Evolutionary conservation across 768 basidiomycete species (phyloP).

Genomic region (Hygrophoropsis aurantiaca): DNA sequence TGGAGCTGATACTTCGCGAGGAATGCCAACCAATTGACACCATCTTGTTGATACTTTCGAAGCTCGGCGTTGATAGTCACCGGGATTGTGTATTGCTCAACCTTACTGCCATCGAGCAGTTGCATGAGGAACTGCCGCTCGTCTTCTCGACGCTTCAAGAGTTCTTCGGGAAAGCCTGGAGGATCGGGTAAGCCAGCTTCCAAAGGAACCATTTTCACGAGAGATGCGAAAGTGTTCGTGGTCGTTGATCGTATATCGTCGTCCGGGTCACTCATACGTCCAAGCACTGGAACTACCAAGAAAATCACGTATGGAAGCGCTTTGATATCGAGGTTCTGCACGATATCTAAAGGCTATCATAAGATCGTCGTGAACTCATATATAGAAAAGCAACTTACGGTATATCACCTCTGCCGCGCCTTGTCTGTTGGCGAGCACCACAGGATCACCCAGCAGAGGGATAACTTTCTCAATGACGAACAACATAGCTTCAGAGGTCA

Average conservation of each 20-base stretch:
- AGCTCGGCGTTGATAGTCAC: slow-evolving; percentile 89
- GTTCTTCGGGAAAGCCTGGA: slow-evolving; percentile 83
- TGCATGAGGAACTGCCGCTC: slow-evolving; percentile 93
- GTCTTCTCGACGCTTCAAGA: slow-evolving; percentile 79
- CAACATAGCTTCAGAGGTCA: slow-evolving; percentile 84
- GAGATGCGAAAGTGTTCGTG: slow-evolving; percentile 95
- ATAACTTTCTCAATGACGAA: slow-evolving; percentile 85
- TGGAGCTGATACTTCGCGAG: slow-evolving; percentile 97
- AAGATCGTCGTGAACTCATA: slow-evolving; percentile 4
- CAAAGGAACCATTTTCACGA: slow-evolving; percentile 98
- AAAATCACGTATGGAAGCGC: slow-evolving; percentile 96
- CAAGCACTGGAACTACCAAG: slow-evolving; percentile 92
- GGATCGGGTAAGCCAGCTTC: slow-evolving; percentile 99
- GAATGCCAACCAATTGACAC: slow-evolving; percentile 98
- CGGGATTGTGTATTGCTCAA: slow-evolving; percentile 86
- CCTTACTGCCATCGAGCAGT: slow-evolving; percentile 92
- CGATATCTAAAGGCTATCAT: slow-evolving; percentile 62
- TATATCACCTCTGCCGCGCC: slow-evolving; percentile 90
- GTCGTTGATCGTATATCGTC: slow-evolving; percentile 90
- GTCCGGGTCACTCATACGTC: slow-evolving; percentile 94
- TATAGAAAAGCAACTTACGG: slow-evolving; percentile 58
- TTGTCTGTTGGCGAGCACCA: slow-evolving; percentile 74
- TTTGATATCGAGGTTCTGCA: slow-evolving; percentile 89
- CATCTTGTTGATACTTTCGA: slow-evolving; percentile 97
- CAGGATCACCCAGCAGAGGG: slow-evolving; percentile 78